Evolutionary conservation across 2,329 filamentous ascomycete genomes (phyloP), one percentile per base, ranked within the genome.

Genomic region (Penicillium sp.): DNA sequence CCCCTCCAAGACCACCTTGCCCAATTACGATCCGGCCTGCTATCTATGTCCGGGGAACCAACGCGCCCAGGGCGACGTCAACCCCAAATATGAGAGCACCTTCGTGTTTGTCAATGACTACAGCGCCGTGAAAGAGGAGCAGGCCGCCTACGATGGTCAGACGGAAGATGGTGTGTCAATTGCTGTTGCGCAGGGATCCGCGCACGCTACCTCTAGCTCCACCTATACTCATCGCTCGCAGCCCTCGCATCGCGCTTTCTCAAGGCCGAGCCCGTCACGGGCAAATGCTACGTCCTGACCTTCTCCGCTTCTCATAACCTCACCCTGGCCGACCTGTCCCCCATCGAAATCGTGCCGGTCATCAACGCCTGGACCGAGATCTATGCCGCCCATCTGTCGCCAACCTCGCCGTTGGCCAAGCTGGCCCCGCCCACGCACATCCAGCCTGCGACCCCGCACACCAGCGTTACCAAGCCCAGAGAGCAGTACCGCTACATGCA

Each of bases 81-180:
- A 98, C 58, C 91, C 93, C 1, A 75, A 86, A 38, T 98, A 97
- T 62, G 77, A 86, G 36, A 80, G 80, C 58, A 94, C 89, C 0
- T 97, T 94, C 63, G 84, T 91, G 26, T 98, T 98, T 60, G 86
- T 97, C 53, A 98, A 98, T 59, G 93, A 98, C 65, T 98, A 93
- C 69, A 94, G 88, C 58, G 93, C 93, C 2, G 91, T 98, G 35
- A 96, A 95, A 70, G 90, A 96, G 68, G 77, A 86, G 48, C 93
- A 98, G 67, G 82, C 84, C 19, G 82, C 87, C 33, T 98, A 97
- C 67, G 67, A 71, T 14, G 71, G 71, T 10, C 65, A 71, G 15
- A 64, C 69, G n/a, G 67, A 71, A 57, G 73, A 71, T 48, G 71
- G 76, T 77, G 60, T 47, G 69, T 55, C 11, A 11, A 6, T 7